A percentile compares a stretch with the other conserved stretches of the same genome.
phyloP scores from a whole-genome alignment of 1,284 basidiomycete genomes.

The Fistulina hepatica region DNA sequence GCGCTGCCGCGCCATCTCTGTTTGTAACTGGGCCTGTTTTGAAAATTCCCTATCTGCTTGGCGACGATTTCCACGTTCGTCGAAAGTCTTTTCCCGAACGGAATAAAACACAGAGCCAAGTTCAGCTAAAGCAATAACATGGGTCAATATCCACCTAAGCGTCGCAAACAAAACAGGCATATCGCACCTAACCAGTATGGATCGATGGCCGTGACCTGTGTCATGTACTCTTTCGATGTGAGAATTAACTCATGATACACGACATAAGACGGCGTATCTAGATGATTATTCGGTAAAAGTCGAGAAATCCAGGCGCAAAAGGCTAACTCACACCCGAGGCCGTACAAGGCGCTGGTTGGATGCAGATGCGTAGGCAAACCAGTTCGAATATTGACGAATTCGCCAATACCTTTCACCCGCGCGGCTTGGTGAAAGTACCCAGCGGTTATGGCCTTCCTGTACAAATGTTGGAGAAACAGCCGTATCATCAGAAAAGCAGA shows the following conservation, averaged over 20 bases:
- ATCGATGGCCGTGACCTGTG: constrained; percentile 90
- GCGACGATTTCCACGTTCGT: constrained; percentile 63
- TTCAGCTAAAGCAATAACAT: constrained; percentile 49
- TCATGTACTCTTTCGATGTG: constrained; percentile 95
- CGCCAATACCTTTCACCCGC: constrained; percentile 95
- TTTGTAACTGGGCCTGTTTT: constrained; percentile 81
- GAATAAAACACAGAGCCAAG: constrained; percentile 92
- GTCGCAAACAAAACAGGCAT: constrained; percentile 1
- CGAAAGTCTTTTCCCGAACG: constrained; percentile 91
- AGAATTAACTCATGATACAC: constrained; percentile 95
- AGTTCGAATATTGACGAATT: constrained; percentile 97
- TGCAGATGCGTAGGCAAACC: constrained; percentile 89
- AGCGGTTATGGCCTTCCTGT: constrained; percentile 91
- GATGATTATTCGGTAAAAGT: constrained; percentile 14
- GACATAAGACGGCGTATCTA: constrained; percentile 92
- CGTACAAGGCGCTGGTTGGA: constrained; percentile 93
- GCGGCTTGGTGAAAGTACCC: constrained; percentile 99
- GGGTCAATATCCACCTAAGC: constrained; percentile 2
- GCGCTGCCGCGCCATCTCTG: constrained; percentile 77
- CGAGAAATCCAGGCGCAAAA: constrained; percentile 6
- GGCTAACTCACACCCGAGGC: constrained; percentile 73
- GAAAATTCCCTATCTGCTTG: constrained; percentile 83
- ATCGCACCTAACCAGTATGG: constrained; percentile 82
- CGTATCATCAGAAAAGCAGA: constrained; percentile 5
- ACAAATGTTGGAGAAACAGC: constrained; percentile 5